A percentile compares a stretch with the other conserved stretches of the same genome.
phyloP scores from a whole-genome alignment of 176 grass and related monocot species.

The Tillandsia leiboldiana region DNA sequence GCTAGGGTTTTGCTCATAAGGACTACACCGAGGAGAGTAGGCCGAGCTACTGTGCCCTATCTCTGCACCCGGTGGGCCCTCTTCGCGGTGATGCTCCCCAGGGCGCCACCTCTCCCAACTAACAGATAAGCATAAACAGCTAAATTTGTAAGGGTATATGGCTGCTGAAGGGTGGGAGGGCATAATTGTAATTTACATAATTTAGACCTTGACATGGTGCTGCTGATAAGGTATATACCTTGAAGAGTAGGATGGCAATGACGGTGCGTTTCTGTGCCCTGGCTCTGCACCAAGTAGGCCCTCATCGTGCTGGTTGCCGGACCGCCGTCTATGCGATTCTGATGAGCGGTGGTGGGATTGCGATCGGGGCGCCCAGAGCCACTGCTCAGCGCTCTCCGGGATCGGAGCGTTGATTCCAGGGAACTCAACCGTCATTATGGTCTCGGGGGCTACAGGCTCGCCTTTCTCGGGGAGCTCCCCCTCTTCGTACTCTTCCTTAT shows the following conservation, averaged over 20 bases:
- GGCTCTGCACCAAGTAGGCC: conserved; percentile 28
- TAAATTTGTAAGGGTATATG: too few species aligned
- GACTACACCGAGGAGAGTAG: conserved; percentile 32
- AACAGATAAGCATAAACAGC: too few species aligned
- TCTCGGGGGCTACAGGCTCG: conserved; percentile 25
- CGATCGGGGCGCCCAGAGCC: conserved; percentile 47
- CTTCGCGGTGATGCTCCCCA: conserved; percentile 18
- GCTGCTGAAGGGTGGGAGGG: too few species aligned
- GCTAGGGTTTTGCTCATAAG: conserved; percentile 32
- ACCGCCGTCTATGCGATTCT: conserved; percentile 12
- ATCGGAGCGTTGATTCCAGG: conserved; percentile 83
- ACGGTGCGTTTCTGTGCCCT: not conserved
- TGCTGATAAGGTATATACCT: not conserved
- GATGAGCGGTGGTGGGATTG: conserved; percentile 20
- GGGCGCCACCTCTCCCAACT: too few species aligned
- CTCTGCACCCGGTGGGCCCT: conserved; percentile 26
- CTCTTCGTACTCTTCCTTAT: conserved; percentile 50
- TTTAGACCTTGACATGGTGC: too few species aligned
- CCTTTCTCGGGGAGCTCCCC: conserved; percentile 61
- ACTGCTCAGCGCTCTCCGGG: conserved; percentile 64
- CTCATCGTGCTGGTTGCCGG: conserved; percentile 33
- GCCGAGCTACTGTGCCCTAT: not conserved
- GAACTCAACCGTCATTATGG: conserved; percentile 68
- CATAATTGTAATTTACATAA: too few species aligned
- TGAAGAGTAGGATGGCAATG: conserved; percentile 23